Evolutionary conservation across 2,329 filamentous ascomycete species (phyloP), one percentile per base, ranked within the genome.

Genomic region (Coniochaeta hoffmannii): DNA sequence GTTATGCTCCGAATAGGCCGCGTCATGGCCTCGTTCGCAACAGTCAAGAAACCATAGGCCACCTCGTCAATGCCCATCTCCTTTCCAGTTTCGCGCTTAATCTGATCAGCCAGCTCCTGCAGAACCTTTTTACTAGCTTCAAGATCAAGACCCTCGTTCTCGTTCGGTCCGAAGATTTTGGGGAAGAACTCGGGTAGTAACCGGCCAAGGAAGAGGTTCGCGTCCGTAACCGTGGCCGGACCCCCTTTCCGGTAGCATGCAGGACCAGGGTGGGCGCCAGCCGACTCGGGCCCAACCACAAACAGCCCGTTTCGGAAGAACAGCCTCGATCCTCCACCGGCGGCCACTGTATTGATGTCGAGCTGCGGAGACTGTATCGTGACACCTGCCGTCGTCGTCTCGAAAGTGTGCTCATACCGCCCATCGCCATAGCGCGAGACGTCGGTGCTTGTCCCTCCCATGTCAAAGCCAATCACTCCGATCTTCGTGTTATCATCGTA

Each of bases 341-440:
- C 92, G 6, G 92, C 92, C 1, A 97, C 92, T 0, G 92, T 97
- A 69, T 96, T 96, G 73, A 96, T 96, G 65, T 96, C 91, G 0
- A 96, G 79, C 65, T 96, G 91, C 0, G 92, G 92, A 1, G 89
- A 92, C 64, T 96, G 91, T 28, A 96, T 94, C 0, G 91, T 93
- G 1, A 96, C 89, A n/a, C 92, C 92, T 0, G 92, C 92, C 1
- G 90, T 96, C 0, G 90, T 96, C 0, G 91, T 96, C 71, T 96
- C 92, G 62, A 96, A 96, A 0, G 96, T 90, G 64, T 97, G 92
- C 64, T 96, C 92, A 64, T 96, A 93, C 55, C 89, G 79, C 15
- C 92, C 92, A 54, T 87, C 84, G 6, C 88, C 89, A 63, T 93
- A 97, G 51, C 92, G 79, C 32, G 89, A 95, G 10, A 96, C 90